Evolutionary conservation across 2,329 filamentous ascomycete genomes (phyloP).

Genomic region (Arachnopeziza araneosa): DNA sequence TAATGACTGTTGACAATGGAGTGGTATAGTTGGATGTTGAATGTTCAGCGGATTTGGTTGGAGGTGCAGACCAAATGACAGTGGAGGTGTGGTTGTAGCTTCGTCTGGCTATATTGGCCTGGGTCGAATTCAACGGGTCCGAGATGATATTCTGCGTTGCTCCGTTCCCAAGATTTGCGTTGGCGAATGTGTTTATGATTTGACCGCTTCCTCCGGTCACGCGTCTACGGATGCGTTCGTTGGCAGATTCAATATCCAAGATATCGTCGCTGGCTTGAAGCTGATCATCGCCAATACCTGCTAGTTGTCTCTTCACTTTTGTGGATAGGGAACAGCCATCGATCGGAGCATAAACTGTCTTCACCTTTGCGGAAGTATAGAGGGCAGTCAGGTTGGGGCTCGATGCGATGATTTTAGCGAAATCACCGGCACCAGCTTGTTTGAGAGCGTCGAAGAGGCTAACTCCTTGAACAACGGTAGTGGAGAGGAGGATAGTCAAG

Average conservation of each 20-base stretch:
- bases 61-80: background rate
- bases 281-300: background rate
- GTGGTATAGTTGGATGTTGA: background rate
- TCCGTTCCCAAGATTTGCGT: background rate
- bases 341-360: constrained; percentile 25
- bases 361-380: constrained; percentile 17
- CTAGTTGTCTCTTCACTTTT: background rate
- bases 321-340: constrained; percentile 6
- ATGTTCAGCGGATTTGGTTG: background rate
- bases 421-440: constrained; percentile 20
- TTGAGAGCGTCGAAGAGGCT: constrained; percentile 19
- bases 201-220: no score
- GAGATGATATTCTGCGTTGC: background rate
- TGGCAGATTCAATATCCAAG: background rate
- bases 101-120: background rate
- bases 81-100: background rate
- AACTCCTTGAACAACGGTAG: background rate
- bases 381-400: constrained; percentile 10
- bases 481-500: background rate
- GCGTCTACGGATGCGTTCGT: background rate
- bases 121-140: background rate
- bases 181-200: no score
- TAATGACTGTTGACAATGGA: no score
- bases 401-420: constrained; percentile 21
- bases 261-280: background rate